Base-by-base conservation (phyloP, 768 basidiomycete genomes). In the Suillus tomentosus region DNA sequence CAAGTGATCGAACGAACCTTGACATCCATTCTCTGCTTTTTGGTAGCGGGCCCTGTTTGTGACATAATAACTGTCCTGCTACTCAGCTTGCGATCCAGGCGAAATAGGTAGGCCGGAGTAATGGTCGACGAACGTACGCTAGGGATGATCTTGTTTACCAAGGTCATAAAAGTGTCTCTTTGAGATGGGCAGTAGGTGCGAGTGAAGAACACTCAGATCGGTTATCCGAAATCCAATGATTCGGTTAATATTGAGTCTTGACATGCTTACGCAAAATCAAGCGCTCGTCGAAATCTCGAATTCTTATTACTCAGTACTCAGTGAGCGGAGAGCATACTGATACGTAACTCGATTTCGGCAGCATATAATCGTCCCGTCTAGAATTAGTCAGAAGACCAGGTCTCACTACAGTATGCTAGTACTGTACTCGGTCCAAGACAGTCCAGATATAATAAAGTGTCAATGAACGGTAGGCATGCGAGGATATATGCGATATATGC, bases 1-100 rank as follows among this genome's bases (percentile, higher is more conserved):
- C 54, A 42, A 61, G 42, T 43, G 24, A 56, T 68, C 64, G 51
- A 71, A 50, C 66, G 24, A 59, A 79, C 76, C 69, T 79, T 81
- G 63, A 77, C 74, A 40, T 78, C 77, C 77, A 82, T 79, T 73
- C 80, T 85, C 65, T 75, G 77, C 66, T 70, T 82, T 69, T 83
- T 83, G 1, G 69, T 68, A 13, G 72, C 72, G 10, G 75, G 78
- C 11, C 59, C 68, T n/a, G 70, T 34, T 39, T 63, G 71, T 39
- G 73, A 60, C 69, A 77, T 74, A 3, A 50, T 74, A 3, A 50
- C 37, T 48, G 48, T 50, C 24, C 24, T 47, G 24, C 24, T 58
- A 14, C 57, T 27, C 57, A 58, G n/a, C 40, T 42, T 42, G 24
- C 57, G 40, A 42, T 58, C 24, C 17, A 19, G 17, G 39, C 15